phyloP scores from a whole-genome alignment of 805 yeast species.

The Candida maesae region DNA sequence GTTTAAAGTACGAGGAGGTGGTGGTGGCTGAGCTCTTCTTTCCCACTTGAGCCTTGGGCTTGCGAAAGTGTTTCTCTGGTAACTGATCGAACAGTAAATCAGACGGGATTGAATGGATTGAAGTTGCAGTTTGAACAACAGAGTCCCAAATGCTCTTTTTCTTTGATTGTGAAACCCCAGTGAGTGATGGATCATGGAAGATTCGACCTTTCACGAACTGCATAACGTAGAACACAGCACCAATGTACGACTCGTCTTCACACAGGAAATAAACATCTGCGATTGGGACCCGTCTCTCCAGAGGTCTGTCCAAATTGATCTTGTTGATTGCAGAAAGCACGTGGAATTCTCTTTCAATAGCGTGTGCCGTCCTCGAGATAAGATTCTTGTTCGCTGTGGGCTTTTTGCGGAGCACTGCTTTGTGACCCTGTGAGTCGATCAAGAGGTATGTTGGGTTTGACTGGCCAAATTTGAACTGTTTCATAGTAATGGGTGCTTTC shows the following conservation, averaged over 20 bases:
- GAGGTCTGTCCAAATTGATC: slow-evolving; percentile 20
- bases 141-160: slow-evolving; percentile 41
- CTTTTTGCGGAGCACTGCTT: slow-evolving; percentile 52
- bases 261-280: slow-evolving; percentile 50
- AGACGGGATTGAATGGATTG: slow-evolving; percentile 49
- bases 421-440: slow-evolving; percentile 35
- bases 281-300: slow-evolving; percentile 41
- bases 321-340: slow-evolving; percentile 38
- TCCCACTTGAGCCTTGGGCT: slow-evolving; percentile 10
- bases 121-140: slow-evolving; percentile 43
- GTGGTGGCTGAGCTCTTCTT: slow-evolving; percentile 10
- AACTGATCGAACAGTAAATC: slow-evolving; percentile 37
- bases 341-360: slow-evolving; percentile 57
- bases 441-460: slow-evolving; percentile 59
- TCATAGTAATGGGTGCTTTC: slow-evolving; percentile 32
- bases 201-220: slow-evolving; percentile 54
- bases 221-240: slow-evolving; percentile 58
- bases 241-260: slow-evolving; percentile 51
- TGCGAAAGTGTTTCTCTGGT: slow-evolving; percentile 40
- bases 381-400: slow-evolving; percentile 48
- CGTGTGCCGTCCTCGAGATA: slow-evolving; percentile 55
- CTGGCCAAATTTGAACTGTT: slow-evolving; percentile 61
- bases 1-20: slow-evolving; percentile 40
- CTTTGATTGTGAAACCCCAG: slow-evolving; percentile 29
- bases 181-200: slow-evolving; percentile 49